These are phyloP conservation scores for Glycine latifolia DNA, from an alignment of 306 rosid species.

Conservation along the genomic window DNA sequence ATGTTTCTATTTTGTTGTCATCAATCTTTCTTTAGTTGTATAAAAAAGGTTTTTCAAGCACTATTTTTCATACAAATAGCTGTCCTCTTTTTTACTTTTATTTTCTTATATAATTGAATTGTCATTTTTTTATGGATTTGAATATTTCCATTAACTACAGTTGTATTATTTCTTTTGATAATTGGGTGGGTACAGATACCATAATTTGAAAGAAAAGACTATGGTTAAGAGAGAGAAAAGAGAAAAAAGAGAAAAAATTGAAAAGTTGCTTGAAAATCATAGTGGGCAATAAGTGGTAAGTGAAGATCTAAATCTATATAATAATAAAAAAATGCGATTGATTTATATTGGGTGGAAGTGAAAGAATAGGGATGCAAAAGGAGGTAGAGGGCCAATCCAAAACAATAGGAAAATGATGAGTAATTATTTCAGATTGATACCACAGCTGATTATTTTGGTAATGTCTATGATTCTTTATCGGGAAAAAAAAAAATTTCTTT, in stretches of 20 bases:
- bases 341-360: conserved; percentile 58
- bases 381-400: conserved; percentile 49
- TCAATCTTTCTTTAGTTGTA: background rate
- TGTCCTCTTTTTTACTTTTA: background rate
- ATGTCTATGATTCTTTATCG: conserved; percentile 73
- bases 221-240: conserved; percentile 21
- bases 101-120: background rate
- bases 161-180: background rate
- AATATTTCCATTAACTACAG: background rate
- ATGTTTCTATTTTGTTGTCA: no score
- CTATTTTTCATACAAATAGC: background rate
- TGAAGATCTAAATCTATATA: conserved; percentile 35
- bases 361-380: conserved; percentile 62
- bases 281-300: conserved; percentile 57
- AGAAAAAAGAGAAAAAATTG: no score
- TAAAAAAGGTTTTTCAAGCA: background rate
- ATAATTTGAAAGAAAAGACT: conserved; percentile 45
- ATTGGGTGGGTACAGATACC: conserved; percentile 29
- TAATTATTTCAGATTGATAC: conserved; percentile 79
- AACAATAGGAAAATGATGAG: conserved; percentile 74
- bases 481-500: conserved; percentile 53
- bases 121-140: background rate
- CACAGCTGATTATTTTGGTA: conserved; percentile 71
- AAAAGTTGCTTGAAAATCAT: conserved; percentile 51
- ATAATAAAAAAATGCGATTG: conserved; percentile 40